Base-by-base conservation (phyloP, 768 basidiomycete genomes). In the Gyrodon lividus region DNA sequence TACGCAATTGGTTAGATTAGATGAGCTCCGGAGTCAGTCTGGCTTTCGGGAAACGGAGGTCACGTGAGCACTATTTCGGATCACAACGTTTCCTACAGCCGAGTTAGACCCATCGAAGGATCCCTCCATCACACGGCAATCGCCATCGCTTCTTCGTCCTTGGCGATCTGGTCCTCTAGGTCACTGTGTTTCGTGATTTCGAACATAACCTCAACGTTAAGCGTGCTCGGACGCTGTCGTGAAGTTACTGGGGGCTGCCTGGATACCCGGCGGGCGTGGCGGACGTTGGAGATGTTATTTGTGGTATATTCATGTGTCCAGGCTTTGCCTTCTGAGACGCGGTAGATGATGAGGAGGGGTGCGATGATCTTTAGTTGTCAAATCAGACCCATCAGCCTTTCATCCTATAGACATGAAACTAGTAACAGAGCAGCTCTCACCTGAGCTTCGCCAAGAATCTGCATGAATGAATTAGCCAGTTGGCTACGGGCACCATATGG, bases 321-420 rank as follows among this genome's bases (percentile, higher is more conserved):
- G 3, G 75, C 77, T 22, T 71, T 69, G 13, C 78, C 78, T 52
- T 74, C 66, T 2, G 76, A 72, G 10, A 79, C 64, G n/a, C 77
- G 73, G 38, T 74, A 74, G 33, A 77, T 77, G 48, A 79, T 78
- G 20, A 78, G 67, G 53, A 77, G 74, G 0, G 73, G 71, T 10
- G 77, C 76, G 26, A 77, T 71, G 63, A 75, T 69, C 77, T 78
- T 54, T 10, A 34, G 4, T 14, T 6, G 33, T 52, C 24, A 53
- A 44, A 22, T 14, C 13, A 14, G 31, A 14, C 13, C 13, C 13
- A 14, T 31, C 31, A 31, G 31, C 13, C 31, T 38, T 6, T 54
- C 17, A 14, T 13, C 10, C 31, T 4, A 4, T 31, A 31, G 31
- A 14, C 1, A n/a, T 6, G 31, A 20, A 23, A 8, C 9, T 22